A percentile compares a stretch with the other conserved stretches of the same genome.
Conservation (phyloP, 2,329 filamentous ascomycete genomes). For the Trichophyton rubrum region DNA sequence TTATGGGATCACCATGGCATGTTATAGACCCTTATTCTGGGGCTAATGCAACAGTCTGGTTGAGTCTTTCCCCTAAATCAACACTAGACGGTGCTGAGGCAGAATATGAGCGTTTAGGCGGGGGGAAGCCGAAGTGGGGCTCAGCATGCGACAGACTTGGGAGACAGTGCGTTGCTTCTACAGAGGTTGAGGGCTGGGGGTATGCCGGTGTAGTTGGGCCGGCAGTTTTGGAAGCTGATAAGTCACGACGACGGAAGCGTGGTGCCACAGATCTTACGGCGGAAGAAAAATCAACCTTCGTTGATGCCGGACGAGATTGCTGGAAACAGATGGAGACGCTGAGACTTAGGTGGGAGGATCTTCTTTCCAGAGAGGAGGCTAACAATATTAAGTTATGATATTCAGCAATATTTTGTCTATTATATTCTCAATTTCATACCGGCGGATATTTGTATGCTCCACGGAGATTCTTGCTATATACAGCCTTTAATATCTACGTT, state of each 20-base stretch:
- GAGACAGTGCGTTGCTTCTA: constrained; percentile 53
- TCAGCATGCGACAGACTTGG: constrained; percentile 52
- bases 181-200: constrained; percentile 81
- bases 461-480: neutral
- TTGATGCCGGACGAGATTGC: constrained; percentile 29
- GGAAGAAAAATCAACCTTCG: constrained; percentile 27
- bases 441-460: neutral
- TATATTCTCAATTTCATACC: neutral
- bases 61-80: constrained; percentile 53
- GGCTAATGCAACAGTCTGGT: constrained; percentile 63
- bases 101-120: constrained; percentile 45
- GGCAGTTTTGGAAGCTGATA: constrained; percentile 41
- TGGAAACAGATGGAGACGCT: constrained; percentile 35
- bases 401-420: too few relatives aligned
- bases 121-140: constrained; percentile 68
- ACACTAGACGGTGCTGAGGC: constrained; percentile 27
- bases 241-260: constrained; percentile 45
- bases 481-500: neutral
- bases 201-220: constrained; percentile 41
- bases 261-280: constrained; percentile 46
- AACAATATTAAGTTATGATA: neutral
- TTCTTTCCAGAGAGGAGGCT: constrained; percentile 26
- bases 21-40: constrained; percentile 61
- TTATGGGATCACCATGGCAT: constrained; percentile 82
- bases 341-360: constrained; percentile 27